Evolutionary conservation across 768 basidiomycete species (phyloP).

Genomic region (Lentinula lateritia): DNA sequence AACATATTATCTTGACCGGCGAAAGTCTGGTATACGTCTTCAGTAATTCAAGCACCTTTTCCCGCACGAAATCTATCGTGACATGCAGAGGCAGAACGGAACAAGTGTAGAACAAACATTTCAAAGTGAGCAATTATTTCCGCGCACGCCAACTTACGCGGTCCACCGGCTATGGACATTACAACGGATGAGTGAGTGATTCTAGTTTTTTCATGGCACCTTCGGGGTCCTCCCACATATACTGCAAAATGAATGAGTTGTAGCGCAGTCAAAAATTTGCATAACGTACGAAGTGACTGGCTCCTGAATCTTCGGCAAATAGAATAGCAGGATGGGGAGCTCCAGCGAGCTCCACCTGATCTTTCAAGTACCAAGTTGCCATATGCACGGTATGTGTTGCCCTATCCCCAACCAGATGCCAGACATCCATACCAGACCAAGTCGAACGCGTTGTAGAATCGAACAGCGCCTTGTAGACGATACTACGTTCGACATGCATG

Average conservation of each 20-base stretch:
- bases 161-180: too few species aligned
- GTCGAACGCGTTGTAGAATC: conserved; percentile 5
- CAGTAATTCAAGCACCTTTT: too few species aligned
- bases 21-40: too few species aligned
- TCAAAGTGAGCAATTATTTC: too few species aligned
- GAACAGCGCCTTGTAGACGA: conserved; percentile 11
- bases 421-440: conserved; percentile 11
- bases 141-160: too few species aligned
- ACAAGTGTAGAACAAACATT: too few species aligned
- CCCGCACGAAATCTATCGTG: too few species aligned
- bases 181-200: not conserved
- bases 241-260: not conserved
- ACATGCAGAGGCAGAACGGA: too few species aligned
- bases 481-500: not conserved
- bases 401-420: conserved; percentile 10
- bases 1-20: too few species aligned
- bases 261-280: not conserved
- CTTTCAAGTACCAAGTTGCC: conserved; percentile 15
- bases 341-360: conserved; percentile 6
- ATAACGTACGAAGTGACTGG: conserved; percentile 21
- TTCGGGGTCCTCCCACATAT: conserved; percentile 15
- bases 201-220: conserved; percentile 7
- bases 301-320: conserved; percentile 10
- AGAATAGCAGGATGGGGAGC: conserved; percentile 9
- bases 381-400: conserved; percentile 10